Conservation (phyloP, 495 filamentous ascomycete genomes). For the Aspergillus mulundensis region DNA sequence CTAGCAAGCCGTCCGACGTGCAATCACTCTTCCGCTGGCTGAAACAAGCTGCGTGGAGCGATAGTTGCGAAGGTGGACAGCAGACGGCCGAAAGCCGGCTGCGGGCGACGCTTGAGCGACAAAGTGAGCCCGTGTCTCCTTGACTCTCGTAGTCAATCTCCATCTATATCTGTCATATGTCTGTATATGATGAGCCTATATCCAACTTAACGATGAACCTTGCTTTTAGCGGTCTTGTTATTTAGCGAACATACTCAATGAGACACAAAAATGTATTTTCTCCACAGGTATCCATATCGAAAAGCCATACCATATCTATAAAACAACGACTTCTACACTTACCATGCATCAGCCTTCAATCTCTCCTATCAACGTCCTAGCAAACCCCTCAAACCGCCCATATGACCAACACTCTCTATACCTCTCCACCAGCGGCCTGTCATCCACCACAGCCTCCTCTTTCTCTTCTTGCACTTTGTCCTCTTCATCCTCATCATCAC, state of each 20-base stretch:
- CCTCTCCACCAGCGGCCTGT: constrained; percentile 65
- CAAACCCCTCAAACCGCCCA: constrained; percentile 67
- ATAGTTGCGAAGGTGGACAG: constrained; percentile 14
- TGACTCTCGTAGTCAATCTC: neutral
- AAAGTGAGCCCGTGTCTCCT: neutral
- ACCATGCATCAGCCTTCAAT: constrained; percentile 28
- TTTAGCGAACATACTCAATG: neutral
- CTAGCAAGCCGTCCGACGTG: constrained; percentile 17
- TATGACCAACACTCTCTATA: constrained; percentile 75
- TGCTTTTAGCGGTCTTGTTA: neutral
- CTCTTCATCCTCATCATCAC: constrained; percentile 34
- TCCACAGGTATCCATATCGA: constrained; percentile 4
- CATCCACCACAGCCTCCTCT: constrained; percentile 41
- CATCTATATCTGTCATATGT: neutral
- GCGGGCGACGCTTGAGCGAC: constrained; percentile 35
- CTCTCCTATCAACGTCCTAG: constrained; percentile 47
- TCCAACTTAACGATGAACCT: neutral
- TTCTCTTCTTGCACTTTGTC: constrained; percentile 39
- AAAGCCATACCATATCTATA: constrained; percentile 1
- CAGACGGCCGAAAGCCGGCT: constrained; percentile 38
- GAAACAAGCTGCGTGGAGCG: constrained; percentile 22
- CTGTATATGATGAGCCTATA: neutral
- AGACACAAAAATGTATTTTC: neutral
- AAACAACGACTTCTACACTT: neutral
- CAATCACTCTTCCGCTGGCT: constrained; percentile 40